phyloP scores from a whole-genome alignment of 306 rosid species.

The Dalbergia cultrata region DNA sequence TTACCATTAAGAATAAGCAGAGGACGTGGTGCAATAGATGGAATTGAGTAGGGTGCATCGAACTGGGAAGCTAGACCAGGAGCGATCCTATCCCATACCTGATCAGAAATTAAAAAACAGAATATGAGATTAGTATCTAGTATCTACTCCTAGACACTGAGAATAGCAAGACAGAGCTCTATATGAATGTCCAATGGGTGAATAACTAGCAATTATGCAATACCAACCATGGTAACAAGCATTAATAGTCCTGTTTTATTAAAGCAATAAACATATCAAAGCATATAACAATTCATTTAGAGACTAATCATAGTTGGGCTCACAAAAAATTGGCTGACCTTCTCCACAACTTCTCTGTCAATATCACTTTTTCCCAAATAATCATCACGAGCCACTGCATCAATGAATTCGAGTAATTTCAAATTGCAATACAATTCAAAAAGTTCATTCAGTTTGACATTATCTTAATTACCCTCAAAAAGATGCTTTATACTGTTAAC shows the following conservation, averaged over 20 bases:
- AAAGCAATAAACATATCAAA: slow-evolving; percentile 35
- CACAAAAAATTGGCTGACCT: slow-evolving; percentile 60
- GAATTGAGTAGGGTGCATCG: slow-evolving; percentile 76
- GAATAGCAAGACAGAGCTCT: slow-evolving; percentile 26
- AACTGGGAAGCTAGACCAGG: slow-evolving; percentile 88
- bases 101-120: slow-evolving; percentile 34
- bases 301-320: slow-evolving; percentile 32
- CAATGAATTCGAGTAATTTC: slow-evolving; percentile 31
- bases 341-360: slow-evolving; percentile 90
- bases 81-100: slow-evolving; percentile 97
- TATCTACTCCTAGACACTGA: slow-evolving; percentile 38
- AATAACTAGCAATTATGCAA: slow-evolving; percentile 19
- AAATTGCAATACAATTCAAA: background rate
- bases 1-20: slow-evolving; percentile 81
- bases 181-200: slow-evolving; percentile 5
- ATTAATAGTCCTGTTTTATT: slow-evolving; percentile 23
- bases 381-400: slow-evolving; percentile 76
- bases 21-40: slow-evolving; percentile 83
- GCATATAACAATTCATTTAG: slow-evolving; percentile 29
- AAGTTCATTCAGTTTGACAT: slow-evolving; percentile 28
- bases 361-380: slow-evolving; percentile 68
- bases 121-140: slow-evolving; percentile 29
- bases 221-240: slow-evolving; percentile 19
- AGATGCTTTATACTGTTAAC: slow-evolving; percentile 81
- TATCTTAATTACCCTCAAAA: slow-evolving; percentile 73